A percentile compares a stretch with the other conserved stretches of the same genome.
phyloP scores from a whole-genome alignment of 805 yeast species.

The Schizosaccharomyces octosporus region DNA sequence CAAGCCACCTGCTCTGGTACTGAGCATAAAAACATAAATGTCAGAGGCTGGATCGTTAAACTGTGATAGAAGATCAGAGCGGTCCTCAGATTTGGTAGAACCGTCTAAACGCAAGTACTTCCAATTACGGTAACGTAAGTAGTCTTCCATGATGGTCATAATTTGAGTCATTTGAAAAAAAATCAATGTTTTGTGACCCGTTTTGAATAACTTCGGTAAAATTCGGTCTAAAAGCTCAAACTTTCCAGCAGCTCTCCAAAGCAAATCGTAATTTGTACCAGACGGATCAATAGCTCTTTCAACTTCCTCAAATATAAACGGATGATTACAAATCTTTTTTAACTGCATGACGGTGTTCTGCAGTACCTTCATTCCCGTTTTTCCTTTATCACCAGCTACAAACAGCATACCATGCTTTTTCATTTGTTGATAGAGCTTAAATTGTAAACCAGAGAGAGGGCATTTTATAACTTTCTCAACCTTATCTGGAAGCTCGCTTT shows the following conservation, averaged over 20 bases:
- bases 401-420: slow-evolving; percentile 57
- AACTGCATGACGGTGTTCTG: slow-evolving; percentile 90
- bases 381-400: slow-evolving; percentile 17
- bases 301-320: slow-evolving; percentile 85
- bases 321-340: slow-evolving; percentile 89
- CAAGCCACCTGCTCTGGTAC: slow-evolving; percentile 95
- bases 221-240: slow-evolving; percentile 75
- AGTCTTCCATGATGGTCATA: slow-evolving; percentile 97
- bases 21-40: slow-evolving; percentile 64
- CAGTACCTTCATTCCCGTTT: slow-evolving; percentile 49
- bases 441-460: slow-evolving; percentile 68
- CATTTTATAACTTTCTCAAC: slow-evolving; percentile 90
- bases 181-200: slow-evolving; percentile 77
- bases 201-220: slow-evolving; percentile 58
- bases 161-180: slow-evolving; percentile 97
- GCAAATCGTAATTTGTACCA: slow-evolving; percentile 35
- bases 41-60: slow-evolving; percentile 75
- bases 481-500: slow-evolving; percentile 83
- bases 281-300: slow-evolving; percentile 62
- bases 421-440: slow-evolving; percentile 71
- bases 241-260: slow-evolving; percentile 85
- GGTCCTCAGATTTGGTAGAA: slow-evolving; percentile 81
- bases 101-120: slow-evolving; percentile 84
- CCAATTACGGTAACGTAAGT: slow-evolving; percentile 43
- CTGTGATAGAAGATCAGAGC: slow-evolving; percentile 46